These are phyloP conservation scores for Cucumis cinereus DNA, from an alignment of 306 rosid genomes.

Conservation along the genomic window DNA sequence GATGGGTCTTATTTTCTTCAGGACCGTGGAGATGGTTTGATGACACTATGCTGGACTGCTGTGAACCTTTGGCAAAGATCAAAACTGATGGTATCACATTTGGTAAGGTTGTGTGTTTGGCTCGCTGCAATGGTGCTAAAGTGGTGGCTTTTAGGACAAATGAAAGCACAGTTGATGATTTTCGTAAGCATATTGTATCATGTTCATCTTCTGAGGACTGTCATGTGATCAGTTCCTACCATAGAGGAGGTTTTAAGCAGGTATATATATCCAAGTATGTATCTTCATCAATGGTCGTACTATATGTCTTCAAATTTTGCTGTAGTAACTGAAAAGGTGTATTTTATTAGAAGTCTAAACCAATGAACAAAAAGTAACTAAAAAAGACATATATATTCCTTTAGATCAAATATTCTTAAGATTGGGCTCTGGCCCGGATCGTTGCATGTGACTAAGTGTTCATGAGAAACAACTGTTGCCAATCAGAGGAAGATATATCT, in stretches of 20 bases:
- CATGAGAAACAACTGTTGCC: background rate
- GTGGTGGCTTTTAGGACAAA: constrained; percentile 48
- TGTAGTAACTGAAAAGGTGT: background rate
- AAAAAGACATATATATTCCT: too few relatives aligned
- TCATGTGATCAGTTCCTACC: constrained; percentile 68
- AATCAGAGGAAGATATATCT: background rate
- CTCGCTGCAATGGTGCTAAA: constrained; percentile 78
- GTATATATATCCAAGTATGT: constrained; percentile 16
- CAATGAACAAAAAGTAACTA: background rate
- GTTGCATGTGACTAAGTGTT: background rate
- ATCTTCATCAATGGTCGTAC: background rate
- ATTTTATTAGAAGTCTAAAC: background rate
- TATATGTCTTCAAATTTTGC: background rate
- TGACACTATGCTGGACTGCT: constrained; percentile 89
- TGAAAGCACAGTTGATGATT: constrained; percentile 39
- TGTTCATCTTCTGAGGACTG: constrained; percentile 46
- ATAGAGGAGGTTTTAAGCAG: constrained; percentile 55
- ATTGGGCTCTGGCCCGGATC: background rate
- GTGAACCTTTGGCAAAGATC: constrained; percentile 64
- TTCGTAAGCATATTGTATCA: constrained; percentile 37
- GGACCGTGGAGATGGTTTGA: constrained; percentile 99
- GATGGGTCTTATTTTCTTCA: constrained; percentile 11
- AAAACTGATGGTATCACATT: constrained; percentile 67
- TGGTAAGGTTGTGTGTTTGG: constrained; percentile 86
- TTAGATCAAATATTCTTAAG: background rate